Evolutionary conservation across 1,284 basidiomycete species (phyloP).

Genomic region (Polyporus tsugae): DNA sequence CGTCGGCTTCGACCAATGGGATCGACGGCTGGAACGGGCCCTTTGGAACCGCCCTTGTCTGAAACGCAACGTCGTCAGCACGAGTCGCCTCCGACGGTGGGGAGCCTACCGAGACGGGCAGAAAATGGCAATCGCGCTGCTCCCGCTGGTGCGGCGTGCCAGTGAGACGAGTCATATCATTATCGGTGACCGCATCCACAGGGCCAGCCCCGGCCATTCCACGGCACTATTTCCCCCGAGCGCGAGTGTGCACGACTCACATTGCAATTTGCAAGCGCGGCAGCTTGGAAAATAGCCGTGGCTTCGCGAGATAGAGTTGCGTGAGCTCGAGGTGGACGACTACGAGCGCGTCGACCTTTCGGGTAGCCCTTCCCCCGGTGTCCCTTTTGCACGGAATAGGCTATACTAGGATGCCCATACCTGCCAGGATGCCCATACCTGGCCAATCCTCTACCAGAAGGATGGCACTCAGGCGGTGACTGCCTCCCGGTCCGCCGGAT

Average conservation of each 20-base stretch:
- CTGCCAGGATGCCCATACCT: background rate
- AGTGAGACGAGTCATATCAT: background rate
- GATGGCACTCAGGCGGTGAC: background rate
- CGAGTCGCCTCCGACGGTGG: background rate
- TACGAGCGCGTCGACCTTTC: conserved; percentile 5
- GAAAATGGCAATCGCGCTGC: background rate
- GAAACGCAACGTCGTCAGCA: conserved; percentile 9
- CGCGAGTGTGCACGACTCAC: background rate
- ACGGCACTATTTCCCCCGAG: conserved; percentile 13
- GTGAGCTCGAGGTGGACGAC: background rate
- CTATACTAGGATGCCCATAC: background rate
- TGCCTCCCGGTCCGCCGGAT: conserved; percentile 19
- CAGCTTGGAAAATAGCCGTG: conserved; percentile 23
- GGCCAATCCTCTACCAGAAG: background rate
- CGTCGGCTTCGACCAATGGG: conserved; percentile 11
- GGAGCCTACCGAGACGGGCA: background rate
- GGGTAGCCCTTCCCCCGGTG: background rate
- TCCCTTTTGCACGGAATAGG: background rate
- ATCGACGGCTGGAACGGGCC: conserved; percentile 10
- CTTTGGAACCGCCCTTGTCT: background rate
- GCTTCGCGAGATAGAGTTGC: conserved; percentile 30
- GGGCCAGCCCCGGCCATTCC: conserved; percentile 10
- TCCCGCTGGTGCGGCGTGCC: background rate
- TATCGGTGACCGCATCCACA: conserved; percentile 8
- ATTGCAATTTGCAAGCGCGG: conserved; percentile 16